Evolutionary conservation across 2,329 filamentous ascomycete genomes (phyloP).

Genomic region (Polychaeton citri): DNA sequence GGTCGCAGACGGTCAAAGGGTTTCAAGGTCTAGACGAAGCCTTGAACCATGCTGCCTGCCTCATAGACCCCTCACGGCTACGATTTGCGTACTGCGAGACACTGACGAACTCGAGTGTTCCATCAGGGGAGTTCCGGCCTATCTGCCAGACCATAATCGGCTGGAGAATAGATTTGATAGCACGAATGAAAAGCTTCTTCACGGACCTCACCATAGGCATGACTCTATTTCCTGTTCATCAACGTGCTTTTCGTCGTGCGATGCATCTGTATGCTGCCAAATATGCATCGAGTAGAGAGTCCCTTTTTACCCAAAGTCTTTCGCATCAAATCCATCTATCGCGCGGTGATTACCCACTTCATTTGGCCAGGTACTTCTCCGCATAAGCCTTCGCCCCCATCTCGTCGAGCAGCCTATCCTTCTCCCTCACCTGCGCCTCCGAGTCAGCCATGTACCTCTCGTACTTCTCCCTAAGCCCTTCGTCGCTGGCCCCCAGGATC

Average conservation of each 20-base stretch:
- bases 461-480: conserved; percentile 44
- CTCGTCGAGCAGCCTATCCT: conserved; percentile 45
- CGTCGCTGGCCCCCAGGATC: conserved; percentile 34
- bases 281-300: too few relatives aligned
- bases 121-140: too few relatives aligned
- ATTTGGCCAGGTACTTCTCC: conserved; percentile 13
- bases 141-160: not conserved
- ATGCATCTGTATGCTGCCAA: too few relatives aligned
- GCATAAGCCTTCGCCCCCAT: conserved; percentile 29
- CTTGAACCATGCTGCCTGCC: not conserved
- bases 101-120: not conserved
- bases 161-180: not conserved
- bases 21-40: conserved; percentile 83
- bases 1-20: conserved; percentile 94
- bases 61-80: not conserved
- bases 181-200: not conserved
- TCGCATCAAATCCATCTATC: too few relatives aligned
- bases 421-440: conserved; percentile 49
- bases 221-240: too few relatives aligned
- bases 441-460: conserved; percentile 49
- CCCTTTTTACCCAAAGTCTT: too few relatives aligned
- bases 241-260: too few relatives aligned
- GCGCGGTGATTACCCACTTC: too few relatives aligned
- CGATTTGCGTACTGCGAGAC: not conserved
- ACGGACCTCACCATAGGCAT: too few relatives aligned